phyloP scores from a whole-genome alignment of 2,329 filamentous ascomycete genomes.

The Xylaria sp. region DNA sequence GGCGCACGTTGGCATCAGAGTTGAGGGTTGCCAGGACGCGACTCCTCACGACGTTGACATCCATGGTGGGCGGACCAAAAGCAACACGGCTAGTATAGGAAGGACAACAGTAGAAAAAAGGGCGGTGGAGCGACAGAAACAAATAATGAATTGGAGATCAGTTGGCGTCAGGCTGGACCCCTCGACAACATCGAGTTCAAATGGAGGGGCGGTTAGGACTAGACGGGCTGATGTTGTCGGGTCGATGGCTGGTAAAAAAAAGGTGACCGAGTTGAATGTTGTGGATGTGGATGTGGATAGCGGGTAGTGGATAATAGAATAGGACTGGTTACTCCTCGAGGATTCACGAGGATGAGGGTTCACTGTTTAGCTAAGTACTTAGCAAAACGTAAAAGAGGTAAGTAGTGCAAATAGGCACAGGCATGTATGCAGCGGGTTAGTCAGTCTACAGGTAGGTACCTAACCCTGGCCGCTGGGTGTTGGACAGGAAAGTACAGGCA shows the following conservation, averaged over 20 bases:
- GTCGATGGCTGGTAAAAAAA: slow-evolving; percentile 25
- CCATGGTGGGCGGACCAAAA: slow-evolving; percentile 64
- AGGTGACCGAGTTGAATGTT: slow-evolving; percentile 24
- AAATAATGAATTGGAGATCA: slow-evolving; percentile 18
- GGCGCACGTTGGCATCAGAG: slow-evolving; percentile 77
- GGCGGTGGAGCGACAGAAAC: slow-evolving; percentile 25
- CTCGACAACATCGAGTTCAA: slow-evolving; percentile 30
- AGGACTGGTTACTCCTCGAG: slow-evolving; percentile 14
- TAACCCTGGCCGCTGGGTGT: slow-evolving; percentile 23
- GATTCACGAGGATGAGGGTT: slow-evolving; percentile 39
- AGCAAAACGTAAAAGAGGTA: slow-evolving; percentile 28
- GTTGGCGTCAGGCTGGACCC: slow-evolving; percentile 33
- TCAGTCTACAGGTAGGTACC: slow-evolving; percentile 22
- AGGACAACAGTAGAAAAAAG: slow-evolving; percentile 1
- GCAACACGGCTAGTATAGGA: slow-evolving; percentile 13
- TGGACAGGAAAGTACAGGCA: slow-evolving; percentile 30
- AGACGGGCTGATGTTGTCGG: slow-evolving; percentile 18
- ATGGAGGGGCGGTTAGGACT: slow-evolving; percentile 13
- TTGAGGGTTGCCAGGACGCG: slow-evolving; percentile 82
- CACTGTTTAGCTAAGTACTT: slow-evolving; percentile 8
- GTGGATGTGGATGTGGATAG: slow-evolving; percentile 21
- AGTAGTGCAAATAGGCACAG: slow-evolving; percentile 25
- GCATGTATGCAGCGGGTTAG: slow-evolving; percentile 11
- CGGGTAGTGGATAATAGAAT: neutral
- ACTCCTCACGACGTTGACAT: slow-evolving; percentile 78